Evolutionary conservation across 2,329 filamentous ascomycete genomes (phyloP).

Genomic region (Hirsutella thompsonii): DNA sequence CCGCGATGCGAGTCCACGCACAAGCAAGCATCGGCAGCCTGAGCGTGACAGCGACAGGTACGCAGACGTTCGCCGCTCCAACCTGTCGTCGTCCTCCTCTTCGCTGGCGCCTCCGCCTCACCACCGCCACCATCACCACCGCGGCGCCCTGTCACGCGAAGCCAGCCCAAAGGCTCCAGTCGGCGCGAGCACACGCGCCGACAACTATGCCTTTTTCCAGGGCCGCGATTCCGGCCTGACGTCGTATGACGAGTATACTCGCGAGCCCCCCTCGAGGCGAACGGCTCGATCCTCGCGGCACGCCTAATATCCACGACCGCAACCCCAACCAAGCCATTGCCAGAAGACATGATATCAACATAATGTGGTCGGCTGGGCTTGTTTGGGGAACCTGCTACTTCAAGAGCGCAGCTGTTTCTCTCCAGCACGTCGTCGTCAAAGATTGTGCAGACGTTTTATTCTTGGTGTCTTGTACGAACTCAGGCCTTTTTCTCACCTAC

Average conservation of each 20-base stretch:
- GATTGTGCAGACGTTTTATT: too few species aligned
- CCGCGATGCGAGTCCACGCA: slow-evolving; percentile 1
- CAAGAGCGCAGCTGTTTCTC: too few species aligned
- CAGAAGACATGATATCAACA: too few species aligned
- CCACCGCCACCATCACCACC: neutral
- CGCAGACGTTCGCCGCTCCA: neutral
- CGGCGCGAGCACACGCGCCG: slow-evolving; percentile 9
- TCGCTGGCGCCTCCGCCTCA: neutral
- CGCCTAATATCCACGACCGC: neutral
- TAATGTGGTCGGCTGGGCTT: too few species aligned
- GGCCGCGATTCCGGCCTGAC: slow-evolving; percentile 9
- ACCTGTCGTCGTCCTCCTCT: neutral
- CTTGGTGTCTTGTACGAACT: too few species aligned
- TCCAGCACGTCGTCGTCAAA: too few species aligned
- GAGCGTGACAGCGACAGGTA: neutral
- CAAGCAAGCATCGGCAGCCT: neutral
- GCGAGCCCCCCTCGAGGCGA: neutral
- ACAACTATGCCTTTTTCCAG: slow-evolving; percentile 16
- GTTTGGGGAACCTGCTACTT: too few species aligned
- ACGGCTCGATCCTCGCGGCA: neutral
- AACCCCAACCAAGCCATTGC: neutral
- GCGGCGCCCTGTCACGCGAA: slow-evolving; percentile 1
- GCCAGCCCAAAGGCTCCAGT: neutral
- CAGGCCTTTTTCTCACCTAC: too few species aligned
- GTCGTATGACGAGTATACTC: slow-evolving; percentile 11